A percentile compares a stretch with the other conserved stretches of the same genome.
Conservation (phyloP, 164 flowering plant genomes). For the Vitis amurensis region DNA sequence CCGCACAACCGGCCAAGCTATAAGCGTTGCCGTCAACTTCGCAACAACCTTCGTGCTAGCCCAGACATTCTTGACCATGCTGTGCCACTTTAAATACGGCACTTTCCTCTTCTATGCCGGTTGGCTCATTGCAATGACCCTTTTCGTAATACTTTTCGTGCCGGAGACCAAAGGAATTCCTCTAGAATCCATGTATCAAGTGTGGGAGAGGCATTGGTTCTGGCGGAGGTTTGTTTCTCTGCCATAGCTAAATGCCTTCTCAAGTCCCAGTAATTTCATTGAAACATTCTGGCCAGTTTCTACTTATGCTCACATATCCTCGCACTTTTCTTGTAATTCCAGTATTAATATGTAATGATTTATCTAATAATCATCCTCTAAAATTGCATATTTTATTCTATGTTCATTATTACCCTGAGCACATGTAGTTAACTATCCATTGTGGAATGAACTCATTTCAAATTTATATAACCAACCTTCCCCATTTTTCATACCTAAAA, state of each 20-base stretch:
- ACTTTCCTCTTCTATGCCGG: constrained; percentile 63
- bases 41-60: constrained; percentile 52
- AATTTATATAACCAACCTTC: no score
- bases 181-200: constrained; percentile 50
- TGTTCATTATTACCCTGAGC: no score
- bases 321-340: no score
- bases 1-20: constrained; percentile 63
- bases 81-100: constrained; percentile 66
- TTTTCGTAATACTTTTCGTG: constrained; percentile 43
- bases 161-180: constrained; percentile 78
- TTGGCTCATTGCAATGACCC: constrained; percentile 54
- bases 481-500: no score
- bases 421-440: no score
- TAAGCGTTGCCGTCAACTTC: constrained; percentile 64
- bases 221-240: constrained; percentile 45
- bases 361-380: no score
- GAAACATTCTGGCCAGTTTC: neutral
- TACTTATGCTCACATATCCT: no score
- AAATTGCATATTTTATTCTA: no score
- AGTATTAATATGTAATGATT: no score
- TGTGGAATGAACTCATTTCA: no score
- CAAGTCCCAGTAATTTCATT: no score
- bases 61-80: constrained; percentile 61
- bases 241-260: no score
- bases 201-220: constrained; percentile 76